Conservation (phyloP, 768 basidiomycete genomes). For the Lactarius akahatsu region DNA sequence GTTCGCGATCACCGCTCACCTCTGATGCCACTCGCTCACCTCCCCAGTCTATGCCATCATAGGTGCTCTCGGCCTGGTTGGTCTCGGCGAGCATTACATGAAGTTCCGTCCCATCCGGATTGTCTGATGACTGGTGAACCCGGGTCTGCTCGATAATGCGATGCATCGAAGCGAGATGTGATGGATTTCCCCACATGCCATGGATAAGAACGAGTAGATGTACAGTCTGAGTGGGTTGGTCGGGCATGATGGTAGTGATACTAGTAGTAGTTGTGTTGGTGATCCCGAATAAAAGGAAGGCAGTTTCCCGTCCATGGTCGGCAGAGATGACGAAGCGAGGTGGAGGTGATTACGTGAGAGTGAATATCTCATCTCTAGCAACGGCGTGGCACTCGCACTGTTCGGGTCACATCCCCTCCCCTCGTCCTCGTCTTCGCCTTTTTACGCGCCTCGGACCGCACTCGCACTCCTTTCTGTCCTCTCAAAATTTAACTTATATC, state of each 20-base stretch:
- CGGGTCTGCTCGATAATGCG: conserved; percentile 52
- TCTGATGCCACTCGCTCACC: conserved; percentile 78
- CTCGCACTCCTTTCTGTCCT: conserved; percentile 13
- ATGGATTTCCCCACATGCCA: conserved; percentile 82
- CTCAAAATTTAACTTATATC: conserved; percentile 17
- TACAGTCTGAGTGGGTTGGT: conserved; percentile 13
- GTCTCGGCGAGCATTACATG: conserved; percentile 65
- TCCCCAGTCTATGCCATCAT: conserved; percentile 85
- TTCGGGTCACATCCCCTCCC: conserved; percentile 1
- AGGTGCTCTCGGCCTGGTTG: conserved; percentile 65
- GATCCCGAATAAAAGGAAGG: no score
- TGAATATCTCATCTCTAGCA: neutral
- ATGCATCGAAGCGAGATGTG: conserved; percentile 58
- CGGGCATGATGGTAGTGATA: neutral
- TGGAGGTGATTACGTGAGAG: neutral
- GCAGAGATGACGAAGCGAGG: neutral
- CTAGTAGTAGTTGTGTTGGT: neutral
- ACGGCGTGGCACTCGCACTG: neutral
- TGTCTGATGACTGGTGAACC: conserved; percentile 30
- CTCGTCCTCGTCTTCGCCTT: neutral
- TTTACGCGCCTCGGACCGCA: neutral
- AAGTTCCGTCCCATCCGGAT: conserved; percentile 46
- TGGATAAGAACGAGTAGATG: conserved; percentile 42
- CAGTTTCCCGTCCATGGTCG: neutral
- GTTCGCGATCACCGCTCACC: conserved; percentile 41